Base-by-base conservation (phyloP, 164 flowering plant species). In the Dillenia turbinata region DNA sequence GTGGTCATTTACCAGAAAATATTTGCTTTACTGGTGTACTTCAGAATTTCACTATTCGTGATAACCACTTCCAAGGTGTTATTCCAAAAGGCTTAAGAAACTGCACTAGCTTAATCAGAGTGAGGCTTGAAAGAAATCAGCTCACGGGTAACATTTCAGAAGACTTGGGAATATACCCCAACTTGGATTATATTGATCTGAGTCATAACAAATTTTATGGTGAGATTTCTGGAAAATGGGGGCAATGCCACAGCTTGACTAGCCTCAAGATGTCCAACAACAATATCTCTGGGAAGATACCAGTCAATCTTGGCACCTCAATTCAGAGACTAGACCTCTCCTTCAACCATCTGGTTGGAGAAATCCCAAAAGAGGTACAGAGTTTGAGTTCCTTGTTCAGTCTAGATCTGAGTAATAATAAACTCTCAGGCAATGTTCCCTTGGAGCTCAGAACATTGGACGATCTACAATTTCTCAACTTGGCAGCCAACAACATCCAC, bases 121-220 rank as follows among this genome's bases (percentile, higher is more conserved):
- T 57, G 2, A 14, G 60, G 17, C 60, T 56, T 57, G 60, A 57
- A 33, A 44, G 48, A 57, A 56, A 56, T 47, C 60, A 15, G 44
- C 60, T 57, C 0, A 12, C 3, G 2, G 60, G 60, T n/a, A 57
- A 44, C 17, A 43, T 57, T 14, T 14, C 60, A 56, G 12, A 57
- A 43, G 10, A 43, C 10, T 15, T 57, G 0, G 48, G 48, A 9
- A n/a, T 57, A 44, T 44, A 14, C 45, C 60, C 60, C 2, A 40
- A 15, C 15, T 44, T 57, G 9, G 0, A 40, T 43, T 57, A 57
- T 44, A 57, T 57, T 44, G 48, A 57, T 57, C 12, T 44, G 14
- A 57, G 60, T 22, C 10, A 57, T 24, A 57, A 57, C 9, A 57
- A 9, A 5, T 57, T 57, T 9, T 43, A 57, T 15, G 60, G 60